A percentile compares a stretch with the other conserved stretches of the same genome.
phyloP scores from a whole-genome alignment of 768 basidiomycete genomes.

The Rhodotorula sphaerocarpa region DNA sequence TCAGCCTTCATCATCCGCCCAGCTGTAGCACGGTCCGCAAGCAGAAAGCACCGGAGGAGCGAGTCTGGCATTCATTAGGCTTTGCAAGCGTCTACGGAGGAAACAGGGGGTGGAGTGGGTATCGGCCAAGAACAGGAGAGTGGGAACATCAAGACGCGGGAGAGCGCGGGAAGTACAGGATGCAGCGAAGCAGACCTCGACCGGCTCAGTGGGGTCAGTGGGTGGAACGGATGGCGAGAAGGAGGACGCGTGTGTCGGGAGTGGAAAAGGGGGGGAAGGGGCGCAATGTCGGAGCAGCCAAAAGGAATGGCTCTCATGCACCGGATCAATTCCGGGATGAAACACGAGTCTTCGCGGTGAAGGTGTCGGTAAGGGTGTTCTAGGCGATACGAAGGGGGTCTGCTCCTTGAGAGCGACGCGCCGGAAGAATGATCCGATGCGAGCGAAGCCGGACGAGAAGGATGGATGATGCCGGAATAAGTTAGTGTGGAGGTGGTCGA shows the following conservation, averaged over 20 bases:
- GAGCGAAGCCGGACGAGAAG: neutral
- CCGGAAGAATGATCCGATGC: neutral
- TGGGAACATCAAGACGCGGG: neutral
- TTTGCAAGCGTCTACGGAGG: too few species aligned
- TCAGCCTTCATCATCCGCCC: too few species aligned
- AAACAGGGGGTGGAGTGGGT: too few species aligned
- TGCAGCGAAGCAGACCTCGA: constrained; percentile 9
- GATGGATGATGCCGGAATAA: too few species aligned
- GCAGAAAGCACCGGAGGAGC: too few species aligned
- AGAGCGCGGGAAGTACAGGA: constrained; percentile 2
- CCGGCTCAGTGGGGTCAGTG: neutral
- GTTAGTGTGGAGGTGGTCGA: constrained; percentile 6
- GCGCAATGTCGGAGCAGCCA: constrained; percentile 2
- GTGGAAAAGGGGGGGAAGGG: too few species aligned
- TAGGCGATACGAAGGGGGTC: neutral
- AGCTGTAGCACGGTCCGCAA: too few species aligned
- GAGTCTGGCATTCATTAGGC: too few species aligned
- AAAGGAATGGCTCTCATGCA: constrained; percentile 11
- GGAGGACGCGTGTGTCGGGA: too few species aligned
- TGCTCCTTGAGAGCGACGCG: constrained; percentile 9
- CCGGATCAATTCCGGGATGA: too few species aligned
- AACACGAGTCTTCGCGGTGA: too few species aligned
- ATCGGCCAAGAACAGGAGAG: too few species aligned
- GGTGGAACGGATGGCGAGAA: neutral
- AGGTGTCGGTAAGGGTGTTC: neutral